Conservation (phyloP, 2,329 filamentous ascomycete genomes). For the Alternaria arbusti region DNA sequence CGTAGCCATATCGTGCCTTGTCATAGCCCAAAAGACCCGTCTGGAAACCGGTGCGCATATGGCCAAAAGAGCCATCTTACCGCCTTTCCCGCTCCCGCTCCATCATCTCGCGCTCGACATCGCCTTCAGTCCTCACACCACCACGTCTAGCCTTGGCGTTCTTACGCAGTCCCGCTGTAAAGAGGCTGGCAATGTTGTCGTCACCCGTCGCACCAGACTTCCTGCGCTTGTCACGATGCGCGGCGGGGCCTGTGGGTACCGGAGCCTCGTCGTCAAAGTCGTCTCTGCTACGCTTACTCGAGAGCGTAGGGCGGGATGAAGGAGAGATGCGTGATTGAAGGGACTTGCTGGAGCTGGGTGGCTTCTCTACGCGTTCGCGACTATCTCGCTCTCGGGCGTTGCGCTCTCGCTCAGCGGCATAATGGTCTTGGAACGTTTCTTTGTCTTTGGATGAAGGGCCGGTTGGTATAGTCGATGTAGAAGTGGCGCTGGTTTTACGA, state of each 20-base stretch:
- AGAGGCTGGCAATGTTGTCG: constrained; percentile 37
- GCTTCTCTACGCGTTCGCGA: constrained; percentile 34
- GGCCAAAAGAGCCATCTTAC: neutral
- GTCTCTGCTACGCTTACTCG: constrained; percentile 38
- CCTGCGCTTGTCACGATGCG: constrained; percentile 40
- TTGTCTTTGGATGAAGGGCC: constrained; percentile 18
- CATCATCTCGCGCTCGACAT: constrained; percentile 42
- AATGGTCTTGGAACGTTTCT: constrained; percentile 57
- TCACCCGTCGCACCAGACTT: constrained; percentile 33
- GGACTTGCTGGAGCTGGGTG: constrained; percentile 20
- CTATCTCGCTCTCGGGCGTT: constrained; percentile 42
- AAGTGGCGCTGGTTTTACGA: constrained; percentile 26
- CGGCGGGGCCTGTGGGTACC: constrained; percentile 30
- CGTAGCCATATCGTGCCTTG: neutral
- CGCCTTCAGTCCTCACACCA: constrained; percentile 42
- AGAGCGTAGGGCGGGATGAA: constrained; percentile 25
- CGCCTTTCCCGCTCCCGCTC: constrained; percentile 39
- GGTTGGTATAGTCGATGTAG: constrained; percentile 21
- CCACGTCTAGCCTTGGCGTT: constrained; percentile 40
- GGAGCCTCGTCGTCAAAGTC: constrained; percentile 26
- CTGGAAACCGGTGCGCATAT: neutral
- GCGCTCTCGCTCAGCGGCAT: constrained; percentile 70
- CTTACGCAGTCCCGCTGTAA: constrained; percentile 40
- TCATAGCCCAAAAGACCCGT: neutral
- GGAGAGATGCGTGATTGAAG: constrained; percentile 28